Evolutionary conservation across 1,139 yeast species (phyloP), one percentile per base, ranked within the genome.

Genomic region (Debaryomyces singareniensis): DNA sequence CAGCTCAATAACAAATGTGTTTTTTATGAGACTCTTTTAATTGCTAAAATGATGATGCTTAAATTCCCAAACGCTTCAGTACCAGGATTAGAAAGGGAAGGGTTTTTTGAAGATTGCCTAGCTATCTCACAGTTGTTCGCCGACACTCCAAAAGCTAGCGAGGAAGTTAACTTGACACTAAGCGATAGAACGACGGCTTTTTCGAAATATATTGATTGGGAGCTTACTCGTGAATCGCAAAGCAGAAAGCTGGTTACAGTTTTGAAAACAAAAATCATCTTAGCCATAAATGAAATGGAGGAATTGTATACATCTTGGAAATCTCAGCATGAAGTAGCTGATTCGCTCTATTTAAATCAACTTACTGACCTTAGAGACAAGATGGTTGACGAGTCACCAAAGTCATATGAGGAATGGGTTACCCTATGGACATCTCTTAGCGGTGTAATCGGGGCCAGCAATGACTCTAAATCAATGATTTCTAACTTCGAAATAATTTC

Each of bases 401-500:
- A 36, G 9, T 34, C 51, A 1, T 53, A 43, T 25, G 55, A 59
- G 2, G 57, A 61, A 3, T 73, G 84, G 81, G 26, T 39, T 4
- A 34, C 37, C 2, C 20, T 70, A 4, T 78, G 87, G 86, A 38
- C 36, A 2, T 47, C 51, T 16, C 53, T 81, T 18, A 56, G 60
- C 14, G 40, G 54, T 3, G 45, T 57, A 1, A 5, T 29, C n/a
- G 49, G 62, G 6, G 40, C 43, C 16, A 43, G 43, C 1, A 40
- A 44, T 7, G 44, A 42, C 4, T 33, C 32, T 2, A 37, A 39
- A 5, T 35, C 39, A 4, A 43, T 42, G 9, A 44, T 82, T 4
- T 83, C 95, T 0, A 79, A 93, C 38, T 85, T 79, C 57, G 95
- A 86, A 49, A 58, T 87, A 25, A 65, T 78, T 9, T 70, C 82